Evolutionary conservation across 805 yeast genomes (phyloP).

Genomic region (Dipodascopsis tothii): DNA sequence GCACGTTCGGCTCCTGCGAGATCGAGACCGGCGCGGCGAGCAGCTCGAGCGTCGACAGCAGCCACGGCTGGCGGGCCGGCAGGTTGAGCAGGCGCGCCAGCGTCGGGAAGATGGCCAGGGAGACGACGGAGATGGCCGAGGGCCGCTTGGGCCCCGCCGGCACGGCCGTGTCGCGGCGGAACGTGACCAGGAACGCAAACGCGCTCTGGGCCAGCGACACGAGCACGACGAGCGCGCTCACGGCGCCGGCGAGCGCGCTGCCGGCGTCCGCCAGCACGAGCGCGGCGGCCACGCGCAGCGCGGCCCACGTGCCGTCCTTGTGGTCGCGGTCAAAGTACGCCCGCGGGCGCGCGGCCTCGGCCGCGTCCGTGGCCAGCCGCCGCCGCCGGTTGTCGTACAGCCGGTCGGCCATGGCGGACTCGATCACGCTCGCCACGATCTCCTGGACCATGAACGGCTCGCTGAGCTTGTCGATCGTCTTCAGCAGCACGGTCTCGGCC

Average conservation of each 20-base stretch:
- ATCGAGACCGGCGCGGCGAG: slow-evolving; percentile 16
- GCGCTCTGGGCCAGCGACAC: neutral
- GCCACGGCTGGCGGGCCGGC: slow-evolving; percentile 22
- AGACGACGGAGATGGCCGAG: neutral
- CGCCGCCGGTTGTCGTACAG: neutral
- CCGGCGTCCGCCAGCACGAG: neutral
- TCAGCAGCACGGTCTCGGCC: slow-evolving; percentile 39
- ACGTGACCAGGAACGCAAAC: neutral
- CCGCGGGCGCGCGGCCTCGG: too few species aligned
- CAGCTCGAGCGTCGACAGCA: slow-evolving; percentile 20
- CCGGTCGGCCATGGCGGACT: slow-evolving; percentile 1
- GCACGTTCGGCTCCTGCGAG: slow-evolving; percentile 14
- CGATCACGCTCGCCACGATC: slow-evolving; percentile 30
- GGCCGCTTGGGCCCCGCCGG: neutral
- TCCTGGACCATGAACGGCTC: slow-evolving; percentile 50
- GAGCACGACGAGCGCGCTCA: neutral
- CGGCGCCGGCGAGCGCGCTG: neutral
- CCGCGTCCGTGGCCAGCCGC: neutral
- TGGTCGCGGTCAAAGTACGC: too few species aligned
- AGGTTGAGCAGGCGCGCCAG: slow-evolving; percentile 17
- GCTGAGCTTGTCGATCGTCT: slow-evolving; percentile 38
- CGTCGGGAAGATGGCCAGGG: slow-evolving; percentile 20
- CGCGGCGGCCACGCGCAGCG: neutral
- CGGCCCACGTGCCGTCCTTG: neutral
- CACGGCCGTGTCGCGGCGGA: neutral